These are phyloP conservation scores for Aschersonia sp. DNA, from an alignment of 2,329 filamentous ascomycete species.

Conservation along the genomic window DNA sequence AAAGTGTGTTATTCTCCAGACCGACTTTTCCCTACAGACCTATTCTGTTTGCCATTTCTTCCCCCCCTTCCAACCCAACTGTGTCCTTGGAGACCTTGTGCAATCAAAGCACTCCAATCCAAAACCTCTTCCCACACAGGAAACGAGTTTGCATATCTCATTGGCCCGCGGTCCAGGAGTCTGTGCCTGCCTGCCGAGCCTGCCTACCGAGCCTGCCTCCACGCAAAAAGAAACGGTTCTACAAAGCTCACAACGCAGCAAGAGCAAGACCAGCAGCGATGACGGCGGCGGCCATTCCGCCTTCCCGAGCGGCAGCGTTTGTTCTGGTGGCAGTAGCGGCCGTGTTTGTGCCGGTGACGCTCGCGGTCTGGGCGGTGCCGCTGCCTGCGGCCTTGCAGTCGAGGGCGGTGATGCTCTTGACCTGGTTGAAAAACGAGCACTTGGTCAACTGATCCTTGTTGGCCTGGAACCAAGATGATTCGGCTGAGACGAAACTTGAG, in stretches of 20 bases:
- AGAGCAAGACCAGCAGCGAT: conserved; percentile 15
- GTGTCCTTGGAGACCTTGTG: too few species aligned
- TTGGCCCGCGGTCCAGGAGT: too few species aligned
- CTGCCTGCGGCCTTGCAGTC: conserved; percentile 2
- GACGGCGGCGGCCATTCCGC: conserved; percentile 14
- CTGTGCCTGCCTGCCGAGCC: too few species aligned
- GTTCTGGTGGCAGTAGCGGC: conserved; percentile 5
- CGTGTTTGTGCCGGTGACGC: conserved; percentile 1
- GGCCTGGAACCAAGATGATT: conserved; percentile 15
- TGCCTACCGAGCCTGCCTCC: too few species aligned
- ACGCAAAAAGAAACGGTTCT: not conserved
- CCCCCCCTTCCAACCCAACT: too few species aligned
- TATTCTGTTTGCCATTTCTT: too few species aligned
- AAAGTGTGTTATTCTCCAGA: too few species aligned
- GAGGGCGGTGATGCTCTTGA: not conserved
- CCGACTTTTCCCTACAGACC: too few species aligned
- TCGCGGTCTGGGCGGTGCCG: conserved; percentile 1
- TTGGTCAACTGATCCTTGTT: conserved; percentile 13
- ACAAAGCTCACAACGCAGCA: conserved; percentile 12
- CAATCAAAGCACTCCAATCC: too few species aligned
- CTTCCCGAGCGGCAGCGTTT: conserved; percentile 11
- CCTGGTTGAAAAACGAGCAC: conserved; percentile 9
- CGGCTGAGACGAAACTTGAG: conserved; percentile 15
- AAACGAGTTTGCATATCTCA: too few species aligned
- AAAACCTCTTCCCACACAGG: too few species aligned